Base-by-base conservation (phyloP, 2,329 filamentous ascomycete species). In the Cordyceps cicadae region DNA sequence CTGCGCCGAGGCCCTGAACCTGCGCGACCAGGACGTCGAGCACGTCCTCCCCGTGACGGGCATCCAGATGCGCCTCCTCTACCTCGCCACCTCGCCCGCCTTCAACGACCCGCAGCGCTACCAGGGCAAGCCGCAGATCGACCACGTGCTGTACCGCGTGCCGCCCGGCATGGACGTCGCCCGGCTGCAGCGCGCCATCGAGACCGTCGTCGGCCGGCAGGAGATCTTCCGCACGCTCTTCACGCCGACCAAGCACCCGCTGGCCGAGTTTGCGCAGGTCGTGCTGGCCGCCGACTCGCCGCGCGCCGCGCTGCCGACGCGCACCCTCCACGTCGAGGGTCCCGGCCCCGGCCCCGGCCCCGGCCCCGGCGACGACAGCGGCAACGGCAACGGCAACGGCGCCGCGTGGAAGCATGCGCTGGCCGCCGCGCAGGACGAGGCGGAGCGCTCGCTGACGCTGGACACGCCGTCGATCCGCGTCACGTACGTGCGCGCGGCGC, bases 141-240 rank as follows among this genome's bases (percentile, higher is more conserved):
- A 59, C 21, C 62, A 63, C 51, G 59, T 62, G 9, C n/a, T 48
- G 5, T 63, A 63, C 60, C 32, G 54, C 1, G 51, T 63, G 2
- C 62, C 62, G 9, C 4, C 24, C 3, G 48, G 19, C 15, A 54
- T 62, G 26, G 60, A 63, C 24, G 41, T 46, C 8, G 45, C 3
- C 24, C 60, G 62, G 11, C 55, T 63, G 26, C 60, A 55, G 60
- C 60, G 54, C 12, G 60, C 62, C 43, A 43, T 63, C 3, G 62
- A 62, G 15, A 37, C 54, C 2, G 56, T 62, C 3, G 24, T 63
- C 2, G 5, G 39, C 4, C 60, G 45, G 5, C 41, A 60, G 19
- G 60, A 62, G 15, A 56, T 50, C 34, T 63, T 62, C 29, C 62
- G 62, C n/a, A 59, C 62, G n/a, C 50, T 63, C 17, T 63, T 63